These are phyloP conservation scores for Fraxinus cuspidata DNA, from an alignment of 257 asterid species.

Conservation along the genomic window DNA sequence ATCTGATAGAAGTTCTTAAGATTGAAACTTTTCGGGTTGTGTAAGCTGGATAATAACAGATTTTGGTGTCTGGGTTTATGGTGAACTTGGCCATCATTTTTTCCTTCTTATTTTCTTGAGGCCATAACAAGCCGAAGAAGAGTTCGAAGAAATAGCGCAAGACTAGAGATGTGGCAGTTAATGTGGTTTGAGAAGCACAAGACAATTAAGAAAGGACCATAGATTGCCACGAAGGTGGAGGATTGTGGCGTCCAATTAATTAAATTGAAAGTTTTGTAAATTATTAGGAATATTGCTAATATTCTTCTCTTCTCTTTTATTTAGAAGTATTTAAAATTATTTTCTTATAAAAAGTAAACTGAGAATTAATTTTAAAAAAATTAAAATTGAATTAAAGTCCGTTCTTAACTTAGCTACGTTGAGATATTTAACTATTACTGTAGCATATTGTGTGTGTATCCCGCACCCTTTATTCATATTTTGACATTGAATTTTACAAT, in stretches of 20 bases:
- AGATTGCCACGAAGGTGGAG: conserved; percentile 51
- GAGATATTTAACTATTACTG: no score
- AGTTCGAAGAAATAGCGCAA: conserved; percentile 3
- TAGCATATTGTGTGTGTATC: no score
- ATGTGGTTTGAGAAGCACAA: conserved; percentile 18
- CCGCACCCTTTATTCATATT: no score
- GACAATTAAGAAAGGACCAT: conserved; percentile 40
- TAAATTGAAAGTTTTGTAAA: not conserved
- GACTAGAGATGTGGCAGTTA: conserved; percentile 18
- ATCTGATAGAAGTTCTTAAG: conserved; percentile 29
- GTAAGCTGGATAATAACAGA: conserved; percentile 27
- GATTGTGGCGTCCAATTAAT: conserved; percentile 45
- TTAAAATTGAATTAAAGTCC: no score
- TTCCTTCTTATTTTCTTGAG: not conserved
- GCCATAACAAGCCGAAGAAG: not conserved
- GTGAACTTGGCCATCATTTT: conserved; percentile 50
- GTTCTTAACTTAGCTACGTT: no score
- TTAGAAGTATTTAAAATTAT: no score
- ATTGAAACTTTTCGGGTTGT: conserved; percentile 39
- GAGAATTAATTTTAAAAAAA: no score
- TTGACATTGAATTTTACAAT: no score
- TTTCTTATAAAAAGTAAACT: no score
- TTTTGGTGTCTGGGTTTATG: conserved; percentile 43
- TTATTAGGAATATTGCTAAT: no score
- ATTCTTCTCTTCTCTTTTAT: no score